Evolutionary conservation across 2,329 filamentous ascomycete genomes (phyloP).

Genomic region (Fusarium humuli): DNA sequence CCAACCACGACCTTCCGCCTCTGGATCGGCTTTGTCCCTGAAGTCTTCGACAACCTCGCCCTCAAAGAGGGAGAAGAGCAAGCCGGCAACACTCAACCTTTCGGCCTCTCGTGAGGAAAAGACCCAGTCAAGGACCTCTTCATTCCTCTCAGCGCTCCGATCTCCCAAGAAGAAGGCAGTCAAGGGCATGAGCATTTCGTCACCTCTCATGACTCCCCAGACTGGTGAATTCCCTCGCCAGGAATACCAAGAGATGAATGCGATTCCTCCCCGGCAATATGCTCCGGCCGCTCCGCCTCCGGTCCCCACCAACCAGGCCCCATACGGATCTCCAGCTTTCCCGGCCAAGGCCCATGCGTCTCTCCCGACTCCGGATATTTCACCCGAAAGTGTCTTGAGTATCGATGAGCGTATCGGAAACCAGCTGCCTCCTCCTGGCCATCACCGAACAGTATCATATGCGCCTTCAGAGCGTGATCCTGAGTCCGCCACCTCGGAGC

Average conservation of each 20-base stretch:
- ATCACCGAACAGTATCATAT: constrained; percentile 55
- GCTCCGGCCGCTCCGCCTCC: constrained; percentile 68
- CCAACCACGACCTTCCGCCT: constrained; percentile 36
- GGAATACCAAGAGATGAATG: constrained; percentile 66
- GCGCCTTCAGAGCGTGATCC: constrained; percentile 60
- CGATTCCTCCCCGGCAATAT: constrained; percentile 69
- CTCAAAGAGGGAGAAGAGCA: constrained; percentile 61
- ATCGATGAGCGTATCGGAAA: constrained; percentile 68
- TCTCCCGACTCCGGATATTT: constrained; percentile 51
- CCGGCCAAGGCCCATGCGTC: constrained; percentile 42
- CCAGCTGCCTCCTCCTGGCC: constrained; percentile 50
- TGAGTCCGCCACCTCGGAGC: constrained; percentile 64
- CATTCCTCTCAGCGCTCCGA: constrained; percentile 70
- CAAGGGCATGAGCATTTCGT: constrained; percentile 69
- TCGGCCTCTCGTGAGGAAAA: constrained; percentile 58
- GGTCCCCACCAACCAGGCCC: constrained; percentile 61
- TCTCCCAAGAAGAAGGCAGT: constrained; percentile 67
- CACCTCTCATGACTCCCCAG: constrained; percentile 73
- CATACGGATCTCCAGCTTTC: constrained; percentile 41
- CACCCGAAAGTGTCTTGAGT: constrained; percentile 58
- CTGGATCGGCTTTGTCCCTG: constrained; percentile 38
- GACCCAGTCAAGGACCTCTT: constrained; percentile 67
- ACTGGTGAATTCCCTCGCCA: constrained; percentile 69
- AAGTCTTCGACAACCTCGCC: constrained; percentile 49
- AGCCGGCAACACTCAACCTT: constrained; percentile 64